These are phyloP conservation scores for Beauveria rudraprayagi DNA, from an alignment of 2,329 filamentous ascomycete genomes.

Conservation along the genomic window DNA sequence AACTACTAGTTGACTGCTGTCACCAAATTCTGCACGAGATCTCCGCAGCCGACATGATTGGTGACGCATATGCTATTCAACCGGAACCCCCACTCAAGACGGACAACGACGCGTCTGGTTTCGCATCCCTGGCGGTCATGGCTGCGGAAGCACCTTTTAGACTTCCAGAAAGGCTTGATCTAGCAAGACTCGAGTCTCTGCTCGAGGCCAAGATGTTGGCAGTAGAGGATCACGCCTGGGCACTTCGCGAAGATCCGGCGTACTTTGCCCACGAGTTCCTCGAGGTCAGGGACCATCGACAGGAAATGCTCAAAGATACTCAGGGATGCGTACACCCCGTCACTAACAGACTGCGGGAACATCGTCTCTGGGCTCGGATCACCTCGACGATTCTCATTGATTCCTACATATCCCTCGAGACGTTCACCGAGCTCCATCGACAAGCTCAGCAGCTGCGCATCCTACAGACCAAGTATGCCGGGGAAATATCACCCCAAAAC, in stretches of 20 bases:
- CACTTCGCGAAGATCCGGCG: conserved; percentile 48
- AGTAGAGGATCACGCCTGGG: conserved; percentile 46
- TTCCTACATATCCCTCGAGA: conserved; percentile 27
- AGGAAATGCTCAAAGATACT: conserved; percentile 34
- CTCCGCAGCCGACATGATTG: conserved; percentile 20
- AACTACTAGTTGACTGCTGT: conserved; percentile 42
- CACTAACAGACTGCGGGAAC: conserved; percentile 11
- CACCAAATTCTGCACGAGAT: conserved; percentile 45
- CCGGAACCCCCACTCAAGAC: conserved; percentile 28
- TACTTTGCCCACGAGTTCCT: conserved; percentile 42
- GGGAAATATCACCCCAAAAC: conserved; percentile 21
- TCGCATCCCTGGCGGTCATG: conserved; percentile 31
- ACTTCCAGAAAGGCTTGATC: conserved; percentile 36
- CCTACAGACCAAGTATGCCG: conserved; percentile 26
- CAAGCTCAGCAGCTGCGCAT: conserved; percentile 20
- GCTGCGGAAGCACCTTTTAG: conserved; percentile 45
- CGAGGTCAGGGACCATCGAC: conserved; percentile 38
- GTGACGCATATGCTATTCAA: conserved; percentile 24
- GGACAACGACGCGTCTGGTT: conserved; percentile 22
- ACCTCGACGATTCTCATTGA: conserved; percentile 25
- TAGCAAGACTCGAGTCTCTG: conserved; percentile 35
- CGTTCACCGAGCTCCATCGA: conserved; percentile 30
- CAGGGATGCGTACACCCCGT: conserved; percentile 23
- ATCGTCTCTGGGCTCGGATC: conserved; percentile 32
- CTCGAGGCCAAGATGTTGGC: conserved; percentile 32